A percentile compares a stretch with the other conserved stretches of the same genome.
Conservation (phyloP, 1,284 basidiomycete genomes). For the Rhodotorula sp. region DNA sequence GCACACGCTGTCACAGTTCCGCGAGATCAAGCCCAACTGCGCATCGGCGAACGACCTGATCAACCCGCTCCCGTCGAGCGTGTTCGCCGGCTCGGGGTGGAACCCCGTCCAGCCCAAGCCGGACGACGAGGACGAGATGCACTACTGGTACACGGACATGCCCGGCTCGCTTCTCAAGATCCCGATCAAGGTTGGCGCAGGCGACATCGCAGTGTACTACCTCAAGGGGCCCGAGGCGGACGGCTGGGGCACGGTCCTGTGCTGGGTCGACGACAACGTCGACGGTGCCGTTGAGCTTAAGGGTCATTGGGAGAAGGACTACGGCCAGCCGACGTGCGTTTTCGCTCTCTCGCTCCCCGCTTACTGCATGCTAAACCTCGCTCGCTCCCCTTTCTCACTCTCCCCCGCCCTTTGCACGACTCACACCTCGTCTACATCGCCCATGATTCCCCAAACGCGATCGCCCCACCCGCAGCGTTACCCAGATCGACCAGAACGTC, state of each 20-base stretch:
- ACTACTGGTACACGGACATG: slow-evolving; percentile 84
- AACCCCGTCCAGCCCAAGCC: slow-evolving; percentile 67
- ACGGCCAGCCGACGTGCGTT: slow-evolving; percentile 54
- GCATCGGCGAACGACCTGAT: slow-evolving; percentile 90
- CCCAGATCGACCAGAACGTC: slow-evolving; percentile 46
- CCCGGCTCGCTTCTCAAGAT: slow-evolving; percentile 75
- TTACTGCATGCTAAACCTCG: not conserved
- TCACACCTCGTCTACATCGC: not conserved
- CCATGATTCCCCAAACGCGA: no score
- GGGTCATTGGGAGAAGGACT: slow-evolving; percentile 54
- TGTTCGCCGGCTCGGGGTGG: slow-evolving; percentile 92
- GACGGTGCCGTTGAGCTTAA: slow-evolving; percentile 59
- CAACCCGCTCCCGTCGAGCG: slow-evolving; percentile 82
- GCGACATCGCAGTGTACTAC: slow-evolving; percentile 78
- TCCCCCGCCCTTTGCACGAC: not conserved
- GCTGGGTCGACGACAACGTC: slow-evolving; percentile 60
- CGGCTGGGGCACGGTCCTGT: slow-evolving; percentile 67
- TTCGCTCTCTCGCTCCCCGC: not conserved
- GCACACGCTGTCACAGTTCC: slow-evolving; percentile 62
- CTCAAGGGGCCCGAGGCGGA: slow-evolving; percentile 62
- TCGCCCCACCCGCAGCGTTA: slow-evolving; percentile 32
- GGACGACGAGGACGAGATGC: slow-evolving; percentile 58
- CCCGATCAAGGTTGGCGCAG: slow-evolving; percentile 69
- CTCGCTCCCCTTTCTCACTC: not conserved
- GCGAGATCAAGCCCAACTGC: slow-evolving; percentile 85